Evolutionary conservation across 2,329 filamentous ascomycete genomes (phyloP), one percentile per base, ranked within the genome.

Genomic region (Nothopassalora personata): DNA sequence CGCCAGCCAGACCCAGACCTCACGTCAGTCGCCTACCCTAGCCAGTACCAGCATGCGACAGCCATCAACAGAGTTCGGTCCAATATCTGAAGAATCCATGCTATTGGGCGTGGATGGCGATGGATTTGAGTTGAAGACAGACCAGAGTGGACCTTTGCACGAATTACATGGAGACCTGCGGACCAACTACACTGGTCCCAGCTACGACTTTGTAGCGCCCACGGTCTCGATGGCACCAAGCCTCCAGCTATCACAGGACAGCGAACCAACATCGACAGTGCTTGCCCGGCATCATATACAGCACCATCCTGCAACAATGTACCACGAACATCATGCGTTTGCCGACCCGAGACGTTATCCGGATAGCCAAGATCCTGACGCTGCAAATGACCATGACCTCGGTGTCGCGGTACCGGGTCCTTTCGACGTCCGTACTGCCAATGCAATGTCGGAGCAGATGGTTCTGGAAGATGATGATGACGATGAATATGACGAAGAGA

Each of bases 51-150:
- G 67, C 54, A 57, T 67, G 53, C 61, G 63, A 13, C 62, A 58
- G 9, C 60, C 60, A 18, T 70, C 69, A 11, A 66, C 63, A 23
- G 62, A 65, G 0, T 63, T 64, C 27, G 66, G 60, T 9, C 57
- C 60, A 5, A 59, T 70, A 8, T 71, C 70, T 1, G 68, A 71
- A 52, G 68, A 72, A 30, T 65, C 68, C 6, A 71, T 72, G 71
- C 64, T 72, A 7, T 56, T 72, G 28, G 67, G 61, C 10, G 64
- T 61, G 5, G 67, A 72, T 50, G 67, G 58, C 15, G 64, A 67
- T 51, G 53, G 45, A 15, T 66, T 61, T 33, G 63, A 65, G 43
- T 33, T 48, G n/a, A 45, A 27, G 10, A 34, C 49, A 15, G 30
- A 51, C 11, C 7, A 33, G 13, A n/a, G 13, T 51, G 28, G n/a